Conservation (phyloP, 2,329 filamentous ascomycete species). For the Exophiala sp. region DNA sequence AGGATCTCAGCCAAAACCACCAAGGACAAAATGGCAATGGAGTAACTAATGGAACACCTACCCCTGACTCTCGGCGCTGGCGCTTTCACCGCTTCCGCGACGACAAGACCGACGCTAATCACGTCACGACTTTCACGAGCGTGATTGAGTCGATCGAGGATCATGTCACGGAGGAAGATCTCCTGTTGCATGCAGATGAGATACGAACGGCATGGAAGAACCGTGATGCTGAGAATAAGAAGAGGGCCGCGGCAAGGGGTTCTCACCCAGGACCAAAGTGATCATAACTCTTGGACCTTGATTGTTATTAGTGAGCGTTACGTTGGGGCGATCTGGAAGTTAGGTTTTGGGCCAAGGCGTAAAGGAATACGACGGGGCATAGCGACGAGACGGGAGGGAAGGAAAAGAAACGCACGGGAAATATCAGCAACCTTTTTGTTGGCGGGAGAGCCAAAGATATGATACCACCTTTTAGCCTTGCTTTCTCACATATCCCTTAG, state of each 20-base stretch:
- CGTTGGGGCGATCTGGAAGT: too few relatives aligned
- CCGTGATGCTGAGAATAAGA: conserved; percentile 37
- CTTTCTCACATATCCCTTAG: neutral
- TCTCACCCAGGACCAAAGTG: neutral
- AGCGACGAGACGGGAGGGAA: neutral
- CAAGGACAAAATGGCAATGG: conserved; percentile 1
- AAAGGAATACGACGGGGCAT: neutral
- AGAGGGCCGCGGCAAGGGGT: conserved; percentile 4
- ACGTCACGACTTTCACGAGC: conserved; percentile 76
- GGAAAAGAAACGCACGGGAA: too few relatives aligned
- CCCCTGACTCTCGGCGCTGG: conserved; percentile 52
- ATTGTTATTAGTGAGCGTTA: neutral
- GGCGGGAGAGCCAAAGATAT: neutral
- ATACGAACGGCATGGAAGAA: conserved; percentile 81
- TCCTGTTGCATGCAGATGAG: conserved; percentile 64
- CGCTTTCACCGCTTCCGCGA: conserved; percentile 85
- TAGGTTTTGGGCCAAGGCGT: neutral
- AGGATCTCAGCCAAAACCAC: conserved; percentile 37
- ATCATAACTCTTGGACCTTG: neutral
- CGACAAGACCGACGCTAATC: conserved; percentile 89
- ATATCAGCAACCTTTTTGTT: too few relatives aligned
- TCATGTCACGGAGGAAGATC: conserved; percentile 75
- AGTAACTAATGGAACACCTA: neutral
- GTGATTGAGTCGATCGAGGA: conserved; percentile 89
- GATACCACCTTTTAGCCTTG: neutral